Evolutionary conservation across 331 rosid species (phyloP), one percentile per base, ranked within the genome.

Genomic region (Rhamnella rubrinervis): DNA sequence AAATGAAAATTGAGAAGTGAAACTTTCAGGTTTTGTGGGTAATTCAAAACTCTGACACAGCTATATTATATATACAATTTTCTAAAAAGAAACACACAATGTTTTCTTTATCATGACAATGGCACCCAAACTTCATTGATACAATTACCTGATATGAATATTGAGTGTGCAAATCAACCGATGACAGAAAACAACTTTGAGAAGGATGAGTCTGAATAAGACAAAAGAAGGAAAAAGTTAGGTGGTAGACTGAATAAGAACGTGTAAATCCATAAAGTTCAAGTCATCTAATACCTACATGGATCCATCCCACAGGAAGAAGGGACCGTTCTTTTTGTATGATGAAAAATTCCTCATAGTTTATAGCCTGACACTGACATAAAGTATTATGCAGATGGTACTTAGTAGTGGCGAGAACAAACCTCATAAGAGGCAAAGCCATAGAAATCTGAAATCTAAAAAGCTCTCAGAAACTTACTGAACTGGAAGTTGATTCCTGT

Each of bases 121-220:
- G 57, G 71, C 35, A 21, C 57, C 17, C 46, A 37, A 26, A 71
- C 61, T 51, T 19, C 23, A 50, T 46, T 60, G 26, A 51, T 61
- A 57, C 75, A 74, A 59, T 73, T 67, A 89, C 97, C 98, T 89
- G 98, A 76, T 78, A 84, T 7, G 98, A 86, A 78, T 68, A 85
- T 63, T 92, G 97, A 67, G 95, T 92, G 78, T 92, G 98, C 73
- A 87, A 78, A 79, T 92, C 96, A 78, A 92, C 89, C 0, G 98
- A 92, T 59, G 96, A 92, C 89, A 92, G 70, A 87, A 92, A 92
- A 83, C 95, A 92, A 73, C 83, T 87, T 72, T 92, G 96, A 25
- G 98, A 85, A 66, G 92, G 98, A 83, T 92, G 95, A 6, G 98
- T 89, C 95, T 89, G 77, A 64, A 82, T 7, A 80, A 63, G 4